Evolutionary conservation across 2,329 filamentous ascomycete genomes (phyloP).

Genomic region (Trichoderma sp.): DNA sequence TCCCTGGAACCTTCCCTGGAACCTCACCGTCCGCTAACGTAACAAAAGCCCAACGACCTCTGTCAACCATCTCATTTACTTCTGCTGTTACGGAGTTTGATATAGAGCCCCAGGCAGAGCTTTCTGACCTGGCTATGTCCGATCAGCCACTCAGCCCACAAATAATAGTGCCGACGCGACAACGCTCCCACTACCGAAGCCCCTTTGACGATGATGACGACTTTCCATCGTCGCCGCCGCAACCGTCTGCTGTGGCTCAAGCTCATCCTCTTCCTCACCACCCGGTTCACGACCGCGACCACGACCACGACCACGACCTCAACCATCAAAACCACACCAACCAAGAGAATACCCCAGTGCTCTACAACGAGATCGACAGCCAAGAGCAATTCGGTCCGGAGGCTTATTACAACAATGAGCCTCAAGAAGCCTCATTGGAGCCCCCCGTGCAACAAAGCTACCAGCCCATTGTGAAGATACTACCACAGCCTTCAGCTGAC

Average conservation of each 20-base stretch:
- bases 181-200: conserved; percentile 53
- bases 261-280: background rate
- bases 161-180: conserved; percentile 33
- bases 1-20: conserved; percentile 65
- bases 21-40: conserved; percentile 46
- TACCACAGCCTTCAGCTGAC: conserved; percentile 46
- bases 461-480: conserved; percentile 54
- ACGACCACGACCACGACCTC: background rate
- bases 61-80: conserved; percentile 61
- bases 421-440: conserved; percentile 36
- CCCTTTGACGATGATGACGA: conserved; percentile 56
- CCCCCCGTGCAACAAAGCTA: conserved; percentile 34
- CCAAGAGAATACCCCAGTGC: conserved; percentile 10
- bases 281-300: background rate
- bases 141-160: conserved; percentile 40
- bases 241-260: conserved; percentile 31
- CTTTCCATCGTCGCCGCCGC: conserved; percentile 28
- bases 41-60: conserved; percentile 48
- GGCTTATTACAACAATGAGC: conserved; percentile 45
- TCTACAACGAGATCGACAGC: conserved; percentile 21
- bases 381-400: conserved; percentile 36
- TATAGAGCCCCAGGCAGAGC: conserved; percentile 68
- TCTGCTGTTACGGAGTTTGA: conserved; percentile 74
- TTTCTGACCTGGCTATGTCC: conserved; percentile 44
- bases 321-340: background rate